Evolutionary conservation across 306 rosid genomes (phyloP).

Genomic region (Biancaea sappan): DNA sequence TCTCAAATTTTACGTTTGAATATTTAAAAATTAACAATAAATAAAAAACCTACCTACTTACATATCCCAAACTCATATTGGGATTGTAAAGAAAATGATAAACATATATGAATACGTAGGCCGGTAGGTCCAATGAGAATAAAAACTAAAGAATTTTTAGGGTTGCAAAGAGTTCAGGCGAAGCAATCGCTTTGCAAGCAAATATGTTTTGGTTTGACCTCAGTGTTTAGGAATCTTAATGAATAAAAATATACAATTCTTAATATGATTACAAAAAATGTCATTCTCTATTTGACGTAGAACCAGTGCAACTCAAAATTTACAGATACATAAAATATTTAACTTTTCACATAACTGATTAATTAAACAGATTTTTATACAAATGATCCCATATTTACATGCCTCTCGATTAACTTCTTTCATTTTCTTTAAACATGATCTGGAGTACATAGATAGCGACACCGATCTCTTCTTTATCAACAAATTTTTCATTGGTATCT

Average conservation of each 20-base stretch:
- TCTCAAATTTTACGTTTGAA: not conserved
- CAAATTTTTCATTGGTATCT: not conserved
- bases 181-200: constrained; percentile 8
- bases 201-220: constrained; percentile 20
- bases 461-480: too few species aligned
- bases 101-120: not conserved
- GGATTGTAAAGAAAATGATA: too few species aligned
- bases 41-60: not conserved
- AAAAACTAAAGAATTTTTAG: not conserved
- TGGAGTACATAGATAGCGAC: too few species aligned
- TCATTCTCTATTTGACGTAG: not conserved
- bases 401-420: not conserved
- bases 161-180: not conserved
- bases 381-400: not conserved
- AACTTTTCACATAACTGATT: not conserved
- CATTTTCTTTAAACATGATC: not conserved
- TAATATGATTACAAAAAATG: not conserved
- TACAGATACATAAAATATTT: not conserved
- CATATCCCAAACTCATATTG: not conserved
- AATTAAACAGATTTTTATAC: too few species aligned
- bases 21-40: not conserved
- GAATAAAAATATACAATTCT: not conserved
- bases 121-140: not conserved
- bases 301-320: not conserved
- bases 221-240: constrained; percentile 4